These are phyloP conservation scores for Suhomyces kilbournensis DNA, from an alignment of 805 yeast genomes.

Conservation along the genomic window DNA sequence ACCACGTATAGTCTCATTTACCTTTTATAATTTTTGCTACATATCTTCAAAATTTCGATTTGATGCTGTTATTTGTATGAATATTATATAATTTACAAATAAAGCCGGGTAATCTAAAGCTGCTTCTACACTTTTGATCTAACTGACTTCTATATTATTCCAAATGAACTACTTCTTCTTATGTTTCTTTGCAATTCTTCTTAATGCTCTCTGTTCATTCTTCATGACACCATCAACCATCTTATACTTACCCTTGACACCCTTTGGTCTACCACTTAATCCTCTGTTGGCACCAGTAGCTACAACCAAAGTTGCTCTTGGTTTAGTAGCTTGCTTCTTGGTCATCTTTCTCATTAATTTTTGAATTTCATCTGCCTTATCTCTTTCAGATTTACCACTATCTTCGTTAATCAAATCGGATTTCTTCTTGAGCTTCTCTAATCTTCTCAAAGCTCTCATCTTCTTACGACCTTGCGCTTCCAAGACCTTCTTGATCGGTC, in stretches of 20 bases:
- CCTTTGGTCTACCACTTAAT: conserved; percentile 91
- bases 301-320: conserved; percentile 83
- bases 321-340: conserved; percentile 68
- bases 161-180: conserved; percentile 43
- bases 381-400: conserved; percentile 80
- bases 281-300: conserved; percentile 87
- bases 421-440: conserved; percentile 89
- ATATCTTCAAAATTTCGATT: neutral
- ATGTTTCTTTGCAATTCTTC: conserved; percentile 83
- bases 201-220: conserved; percentile 93
- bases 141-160: neutral
- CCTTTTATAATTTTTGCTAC: neutral
- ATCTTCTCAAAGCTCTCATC: conserved; percentile 82
- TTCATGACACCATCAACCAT: conserved; percentile 99
- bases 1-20: too few species aligned
- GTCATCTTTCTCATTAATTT: conserved; percentile 78
- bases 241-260: conserved; percentile 95
- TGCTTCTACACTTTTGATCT: neutral
- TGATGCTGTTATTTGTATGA: neutral
- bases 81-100: too few species aligned
- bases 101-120: too few species aligned
- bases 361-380: conserved; percentile 90
- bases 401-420: conserved; percentile 89
- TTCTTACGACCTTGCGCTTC: conserved; percentile 97
- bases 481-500: conserved; percentile 97